These are phyloP conservation scores for Onygenales sp. DNA, from an alignment of 2,329 filamentous ascomycete species.

Conservation along the genomic window DNA sequence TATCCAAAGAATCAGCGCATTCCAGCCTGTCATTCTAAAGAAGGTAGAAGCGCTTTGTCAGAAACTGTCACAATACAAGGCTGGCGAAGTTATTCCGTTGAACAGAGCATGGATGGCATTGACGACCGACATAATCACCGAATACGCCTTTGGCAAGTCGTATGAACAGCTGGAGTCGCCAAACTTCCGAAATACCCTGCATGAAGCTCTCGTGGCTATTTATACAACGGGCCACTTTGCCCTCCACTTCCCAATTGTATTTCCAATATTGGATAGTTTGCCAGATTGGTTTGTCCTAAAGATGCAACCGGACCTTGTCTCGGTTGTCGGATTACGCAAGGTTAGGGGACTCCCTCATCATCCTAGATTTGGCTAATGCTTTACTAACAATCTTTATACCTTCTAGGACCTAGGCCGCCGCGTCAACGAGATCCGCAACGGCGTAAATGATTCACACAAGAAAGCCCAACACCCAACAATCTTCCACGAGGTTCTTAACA, in stretches of 20 bases:
- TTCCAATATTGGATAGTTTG: constrained; percentile 14
- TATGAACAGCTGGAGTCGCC: constrained; percentile 15
- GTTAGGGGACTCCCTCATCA: constrained; percentile 1
- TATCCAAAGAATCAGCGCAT: constrained; percentile 10
- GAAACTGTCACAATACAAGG: constrained; percentile 16
- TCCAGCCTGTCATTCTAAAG: constrained; percentile 12
- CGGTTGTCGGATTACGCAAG: constrained; percentile 11
- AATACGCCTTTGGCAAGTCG: constrained; percentile 17
- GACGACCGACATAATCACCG: constrained; percentile 21
- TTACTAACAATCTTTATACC: not conserved
- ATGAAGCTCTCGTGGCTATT: constrained; percentile 8
- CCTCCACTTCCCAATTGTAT: constrained; percentile 12
- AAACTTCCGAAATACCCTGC: constrained; percentile 9
- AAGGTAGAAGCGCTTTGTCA: constrained; percentile 14
- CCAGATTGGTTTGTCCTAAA: constrained; percentile 15
- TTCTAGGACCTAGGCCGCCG: constrained; percentile 9
- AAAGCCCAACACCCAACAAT: constrained; percentile 14
- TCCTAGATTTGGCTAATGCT: not conserved
- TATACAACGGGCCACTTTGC: constrained; percentile 13
- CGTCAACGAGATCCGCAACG: constrained; percentile 2
- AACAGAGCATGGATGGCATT: constrained; percentile 22
- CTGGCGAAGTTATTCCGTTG: constrained; percentile 14
- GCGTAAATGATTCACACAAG: constrained; percentile 5
- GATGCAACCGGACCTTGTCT: constrained; percentile 10
- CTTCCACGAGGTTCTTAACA: constrained; percentile 19